Base-by-base conservation (phyloP, 768 basidiomycete genomes). In the Collybia nuda region DNA sequence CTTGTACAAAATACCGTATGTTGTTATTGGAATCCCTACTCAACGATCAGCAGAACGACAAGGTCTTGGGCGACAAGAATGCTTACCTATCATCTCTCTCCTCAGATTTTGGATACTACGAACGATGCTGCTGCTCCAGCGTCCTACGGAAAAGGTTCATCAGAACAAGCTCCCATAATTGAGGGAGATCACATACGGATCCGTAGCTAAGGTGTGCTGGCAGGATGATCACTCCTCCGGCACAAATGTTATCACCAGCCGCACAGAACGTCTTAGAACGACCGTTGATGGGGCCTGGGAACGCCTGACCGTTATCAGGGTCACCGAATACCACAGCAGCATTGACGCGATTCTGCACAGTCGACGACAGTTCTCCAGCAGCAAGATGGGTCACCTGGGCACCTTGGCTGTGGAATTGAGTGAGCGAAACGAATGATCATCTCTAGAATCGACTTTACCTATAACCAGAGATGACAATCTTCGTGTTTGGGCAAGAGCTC, bases 351-450 rank as follows among this genome's bases (percentile, higher is more conserved):
- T 37, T 42, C 19, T 53, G 59, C 14, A 53, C 49, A 12, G 57
- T 23, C 8, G 67, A 40, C 3, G 73, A 69, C 23, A 75, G 63
- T 50, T 58, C 49, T 7, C 57, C 56, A 17, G 70, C 71, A 14
- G 73, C 69, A 8, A 69, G 63, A 46, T 74, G 73, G 3, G 68
- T 67, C 1, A 75, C 64, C 49, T 74, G 72, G 6, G 64, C 67
- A 19, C 67, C 65, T 59, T 68, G 67, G 39, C 62, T 67, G 17
- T 2, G 11, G 22, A 51, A 22, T n/a, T 37, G 43, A 22, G 35
- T 56, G 35, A 50, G 57, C 35, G 39, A 50, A n/a, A 47, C 48
- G 3, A 40, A 35, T 35, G 54, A 44, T 40, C 53, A 48, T 17
- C 19, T 5, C n/a, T 50, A 50, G 12, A 39, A 21, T 18, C 15